phyloP scores from a whole-genome alignment of 2,329 filamentous ascomycete genomes.

The Aspergillus tubingensis region DNA sequence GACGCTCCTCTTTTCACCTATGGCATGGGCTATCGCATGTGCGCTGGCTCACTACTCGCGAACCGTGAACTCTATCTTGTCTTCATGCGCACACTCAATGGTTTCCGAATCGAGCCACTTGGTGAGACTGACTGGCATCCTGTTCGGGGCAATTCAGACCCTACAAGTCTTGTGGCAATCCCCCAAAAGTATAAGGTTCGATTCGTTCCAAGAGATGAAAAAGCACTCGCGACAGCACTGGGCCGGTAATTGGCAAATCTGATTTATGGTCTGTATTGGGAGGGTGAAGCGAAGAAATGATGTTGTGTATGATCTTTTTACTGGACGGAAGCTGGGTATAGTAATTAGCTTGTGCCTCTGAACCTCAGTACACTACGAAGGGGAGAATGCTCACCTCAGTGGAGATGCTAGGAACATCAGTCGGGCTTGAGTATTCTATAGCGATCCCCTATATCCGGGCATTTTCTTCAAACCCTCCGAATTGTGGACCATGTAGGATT shows the following conservation, averaged over 20 bases:
- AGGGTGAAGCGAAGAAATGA: too few relatives aligned
- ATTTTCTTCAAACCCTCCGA: too few relatives aligned
- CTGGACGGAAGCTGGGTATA: too few relatives aligned
- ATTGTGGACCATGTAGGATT: too few relatives aligned
- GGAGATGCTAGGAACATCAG: too few relatives aligned
- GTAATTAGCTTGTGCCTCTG: too few relatives aligned
- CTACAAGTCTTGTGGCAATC: conserved; percentile 63
- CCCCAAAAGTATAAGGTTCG: conserved; percentile 59
- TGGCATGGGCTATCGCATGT: conserved; percentile 68
- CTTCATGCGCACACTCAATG: conserved; percentile 63
- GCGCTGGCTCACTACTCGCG: conserved; percentile 63
- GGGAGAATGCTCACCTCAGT: too few relatives aligned
- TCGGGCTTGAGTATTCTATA: too few relatives aligned
- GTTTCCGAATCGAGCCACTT: conserved; percentile 59
- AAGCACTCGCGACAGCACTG: conserved; percentile 48
- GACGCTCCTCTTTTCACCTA: conserved; percentile 67
- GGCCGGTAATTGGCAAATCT: conserved; percentile 18
- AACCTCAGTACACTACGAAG: too few relatives aligned
- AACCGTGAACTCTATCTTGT: conserved; percentile 67
- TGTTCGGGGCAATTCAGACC: conserved; percentile 60
- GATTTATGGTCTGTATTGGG: not conserved
- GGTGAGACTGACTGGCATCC: conserved; percentile 62
- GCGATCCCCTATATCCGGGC: too few relatives aligned
- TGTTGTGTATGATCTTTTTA: too few relatives aligned
- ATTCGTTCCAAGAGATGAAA: conserved; percentile 58